Conservation (phyloP, 345 rosid genomes). For the Zanthoxylum bungeanum region DNA sequence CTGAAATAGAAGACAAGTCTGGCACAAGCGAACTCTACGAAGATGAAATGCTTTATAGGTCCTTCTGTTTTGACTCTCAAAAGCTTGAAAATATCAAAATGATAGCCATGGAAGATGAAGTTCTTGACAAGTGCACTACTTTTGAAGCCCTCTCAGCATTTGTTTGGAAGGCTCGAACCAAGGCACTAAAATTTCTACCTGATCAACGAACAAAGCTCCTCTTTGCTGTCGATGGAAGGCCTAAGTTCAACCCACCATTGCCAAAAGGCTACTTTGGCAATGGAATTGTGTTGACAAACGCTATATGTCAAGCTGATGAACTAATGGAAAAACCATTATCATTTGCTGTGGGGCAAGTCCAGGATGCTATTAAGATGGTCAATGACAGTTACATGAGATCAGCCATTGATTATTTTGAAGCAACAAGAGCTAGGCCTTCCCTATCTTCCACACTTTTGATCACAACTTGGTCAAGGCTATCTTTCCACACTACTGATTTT, state of each 20-base stretch:
- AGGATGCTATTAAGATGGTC: slow-evolving; percentile 71
- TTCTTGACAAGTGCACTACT: slow-evolving; percentile 51
- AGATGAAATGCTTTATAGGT: slow-evolving; percentile 51
- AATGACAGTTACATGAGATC: slow-evolving; percentile 87
- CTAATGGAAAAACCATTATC: slow-evolving; percentile 58
- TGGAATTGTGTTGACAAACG: slow-evolving; percentile 77
- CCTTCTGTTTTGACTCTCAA: slow-evolving; percentile 72
- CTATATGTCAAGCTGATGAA: slow-evolving; percentile 64
- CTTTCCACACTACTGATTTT: slow-evolving; percentile 76
- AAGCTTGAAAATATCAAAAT: slow-evolving; percentile 62
- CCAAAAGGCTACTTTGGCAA: slow-evolving; percentile 90
- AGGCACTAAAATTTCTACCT: slow-evolving; percentile 56
- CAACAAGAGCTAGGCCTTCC: slow-evolving; percentile 78
- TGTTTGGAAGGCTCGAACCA: slow-evolving; percentile 83
- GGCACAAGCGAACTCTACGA: slow-evolving; percentile 41
- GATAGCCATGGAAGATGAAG: slow-evolving; percentile 51
- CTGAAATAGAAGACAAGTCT: slow-evolving; percentile 59
- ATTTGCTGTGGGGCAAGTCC: slow-evolving; percentile 56
- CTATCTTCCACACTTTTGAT: slow-evolving; percentile 77
- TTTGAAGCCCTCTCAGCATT: slow-evolving; percentile 83
- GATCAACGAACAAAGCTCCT: slow-evolving; percentile 78
- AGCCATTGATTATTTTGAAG: slow-evolving; percentile 90
- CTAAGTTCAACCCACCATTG: slow-evolving; percentile 70
- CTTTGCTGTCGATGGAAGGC: slow-evolving; percentile 83
- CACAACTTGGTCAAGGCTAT: slow-evolving; percentile 84